Percentiles rank a stretch among this genome's conserved stretches.
These are phyloP conservation scores for Ophiostoma sp. DNA, from an alignment of 2,329 filamentous ascomycete genomes.

Conservation along the genomic window DNA sequence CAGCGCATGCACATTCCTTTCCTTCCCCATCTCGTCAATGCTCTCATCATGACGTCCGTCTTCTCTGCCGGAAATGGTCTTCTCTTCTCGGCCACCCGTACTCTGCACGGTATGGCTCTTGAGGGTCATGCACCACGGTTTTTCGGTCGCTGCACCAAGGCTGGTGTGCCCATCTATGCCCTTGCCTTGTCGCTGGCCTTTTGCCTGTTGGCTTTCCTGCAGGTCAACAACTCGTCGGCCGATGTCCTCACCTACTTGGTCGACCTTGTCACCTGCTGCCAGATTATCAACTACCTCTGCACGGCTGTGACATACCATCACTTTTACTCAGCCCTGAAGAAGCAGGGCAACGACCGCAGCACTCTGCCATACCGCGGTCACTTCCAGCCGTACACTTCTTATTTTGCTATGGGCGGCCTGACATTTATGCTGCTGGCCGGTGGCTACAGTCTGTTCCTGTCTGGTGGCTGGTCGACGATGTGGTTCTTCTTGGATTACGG, in stretches of 20 bases:
- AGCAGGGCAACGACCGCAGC: constrained; percentile 54
- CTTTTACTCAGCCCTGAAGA: constrained; percentile 57
- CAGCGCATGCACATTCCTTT: constrained; percentile 53
- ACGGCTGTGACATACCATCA: constrained; percentile 59
- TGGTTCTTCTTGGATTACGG: constrained; percentile 29
- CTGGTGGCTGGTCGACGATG: constrained; percentile 25
- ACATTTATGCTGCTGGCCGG: constrained; percentile 23
- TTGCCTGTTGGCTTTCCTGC: constrained; percentile 63
- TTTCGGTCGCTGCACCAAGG: constrained; percentile 54
- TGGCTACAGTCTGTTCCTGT: constrained; percentile 26
- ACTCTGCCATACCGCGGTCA: constrained; percentile 57
- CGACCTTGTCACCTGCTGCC: constrained; percentile 60
- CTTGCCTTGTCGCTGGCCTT: constrained; percentile 53
- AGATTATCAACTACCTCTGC: constrained; percentile 59
- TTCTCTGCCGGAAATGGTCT: constrained; percentile 64
- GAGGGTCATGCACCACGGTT: constrained; percentile 56
- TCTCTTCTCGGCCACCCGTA: constrained; percentile 61
- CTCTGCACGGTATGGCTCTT: constrained; percentile 59
- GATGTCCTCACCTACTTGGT: constrained; percentile 62
- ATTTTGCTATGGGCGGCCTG: constrained; percentile 30
- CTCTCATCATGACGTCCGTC: constrained; percentile 58
- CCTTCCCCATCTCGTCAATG: constrained; percentile 62
- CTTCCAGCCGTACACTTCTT: constrained; percentile 32
- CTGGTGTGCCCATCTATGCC: constrained; percentile 64
- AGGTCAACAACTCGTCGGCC: constrained; percentile 55